Percentiles rank a stretch among this genome's conserved stretches.
Conservation (phyloP, 108 stramenopile species). For the Epipyxis sp. region DNA sequence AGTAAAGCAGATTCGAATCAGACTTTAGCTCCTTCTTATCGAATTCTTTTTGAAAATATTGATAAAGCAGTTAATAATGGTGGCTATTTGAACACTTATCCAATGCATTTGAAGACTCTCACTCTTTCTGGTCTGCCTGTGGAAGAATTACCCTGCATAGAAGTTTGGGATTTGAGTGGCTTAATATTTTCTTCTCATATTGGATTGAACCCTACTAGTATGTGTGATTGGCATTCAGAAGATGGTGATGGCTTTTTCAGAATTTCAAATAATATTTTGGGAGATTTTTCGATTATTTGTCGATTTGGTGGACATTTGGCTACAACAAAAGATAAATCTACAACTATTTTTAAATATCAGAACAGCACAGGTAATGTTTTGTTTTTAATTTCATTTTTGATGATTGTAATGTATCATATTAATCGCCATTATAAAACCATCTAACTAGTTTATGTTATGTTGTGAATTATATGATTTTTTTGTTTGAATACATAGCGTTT, state of each 20-base stretch:
- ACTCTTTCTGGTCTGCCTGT: constrained; percentile 7
- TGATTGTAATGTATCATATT: too few relatives aligned
- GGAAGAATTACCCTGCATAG: constrained; percentile 25
- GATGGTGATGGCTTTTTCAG: constrained; percentile 21
- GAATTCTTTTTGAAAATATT: neutral
- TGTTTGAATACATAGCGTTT: neutral
- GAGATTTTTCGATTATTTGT: constrained; percentile 30
- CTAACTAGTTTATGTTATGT: too few relatives aligned
- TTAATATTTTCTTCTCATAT: constrained; percentile 9
- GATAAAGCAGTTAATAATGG: neutral
- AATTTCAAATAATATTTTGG: constrained; percentile 11
- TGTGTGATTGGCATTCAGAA: constrained; percentile 12
- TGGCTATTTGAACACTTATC: constrained; percentile 5
- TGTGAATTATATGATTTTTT: constrained; percentile 14
- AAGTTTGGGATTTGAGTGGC: constrained; percentile 26
- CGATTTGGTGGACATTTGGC: neutral
- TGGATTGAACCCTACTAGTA: neutral
- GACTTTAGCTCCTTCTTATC: constrained; percentile 12
- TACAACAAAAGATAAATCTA: neutral
- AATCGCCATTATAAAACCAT: too few relatives aligned
- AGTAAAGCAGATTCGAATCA: constrained; percentile 1
- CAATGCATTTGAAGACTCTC: neutral
- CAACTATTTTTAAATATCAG: constrained; percentile 29
- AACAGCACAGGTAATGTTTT: constrained; percentile 34
- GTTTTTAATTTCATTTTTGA: too few relatives aligned